Conservation (phyloP, 192 early-diverging fungal genomes). For the Rhizophagus prolifer region DNA sequence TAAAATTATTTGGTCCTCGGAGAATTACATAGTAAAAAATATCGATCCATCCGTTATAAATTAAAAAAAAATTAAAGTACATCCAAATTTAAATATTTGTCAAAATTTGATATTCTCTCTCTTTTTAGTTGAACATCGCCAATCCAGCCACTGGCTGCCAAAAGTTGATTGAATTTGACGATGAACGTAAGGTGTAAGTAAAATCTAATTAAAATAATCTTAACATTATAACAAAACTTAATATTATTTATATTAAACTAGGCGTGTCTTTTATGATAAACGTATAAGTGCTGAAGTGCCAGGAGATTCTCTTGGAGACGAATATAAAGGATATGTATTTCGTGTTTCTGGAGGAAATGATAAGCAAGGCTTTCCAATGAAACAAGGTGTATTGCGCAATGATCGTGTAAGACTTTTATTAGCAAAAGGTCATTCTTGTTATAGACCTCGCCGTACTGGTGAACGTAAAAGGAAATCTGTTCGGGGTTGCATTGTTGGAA, state of each 20-base stretch:
- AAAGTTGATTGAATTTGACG: constrained; percentile 96
- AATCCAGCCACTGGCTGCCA: constrained; percentile 98
- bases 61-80: not conserved
- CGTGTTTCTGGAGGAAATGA: constrained; percentile 99
- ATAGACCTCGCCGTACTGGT: constrained; percentile 93
- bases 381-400: constrained; percentile 87
- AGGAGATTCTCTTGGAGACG: constrained; percentile 94
- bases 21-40: not conserved
- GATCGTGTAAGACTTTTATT: constrained; percentile 76
- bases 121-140: constrained; percentile 79
- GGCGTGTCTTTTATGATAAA: constrained; percentile 98
- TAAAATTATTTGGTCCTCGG: not conserved
- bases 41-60: not conserved
- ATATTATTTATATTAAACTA: constrained; percentile 41
- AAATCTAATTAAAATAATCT: not conserved
- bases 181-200: constrained; percentile 86
- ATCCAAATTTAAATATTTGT: not conserved
- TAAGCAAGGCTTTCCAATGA: constrained; percentile 99
- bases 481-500: constrained; percentile 96
- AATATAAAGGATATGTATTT: constrained; percentile 99
- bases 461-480: constrained; percentile 99
- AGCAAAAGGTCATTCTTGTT: constrained; percentile 97
- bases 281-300: constrained; percentile 95
- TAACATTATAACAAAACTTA: not conserved
- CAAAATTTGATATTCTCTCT: not conserved